Conservation (phyloP, 2,329 filamentous ascomycete species). For the Verruconis gallopava region DNA sequence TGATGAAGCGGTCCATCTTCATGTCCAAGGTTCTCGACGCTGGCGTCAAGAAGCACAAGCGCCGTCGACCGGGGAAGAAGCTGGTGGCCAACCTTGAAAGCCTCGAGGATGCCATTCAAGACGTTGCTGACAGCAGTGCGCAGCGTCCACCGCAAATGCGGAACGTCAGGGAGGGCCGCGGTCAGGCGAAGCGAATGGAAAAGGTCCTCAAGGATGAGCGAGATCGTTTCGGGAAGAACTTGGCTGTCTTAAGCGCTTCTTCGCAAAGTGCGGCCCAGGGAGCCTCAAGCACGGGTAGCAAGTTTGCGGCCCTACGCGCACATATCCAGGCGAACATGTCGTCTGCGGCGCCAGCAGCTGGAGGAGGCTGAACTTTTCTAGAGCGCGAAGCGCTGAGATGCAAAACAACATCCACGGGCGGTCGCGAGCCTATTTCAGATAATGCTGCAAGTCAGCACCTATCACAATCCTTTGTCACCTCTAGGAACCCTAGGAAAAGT, state of each 20-base stretch:
- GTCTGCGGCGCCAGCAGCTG: slow-evolving; percentile 11
- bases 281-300: slow-evolving; percentile 16
- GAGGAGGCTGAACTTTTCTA: slow-evolving; percentile 7
- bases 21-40: slow-evolving; percentile 61
- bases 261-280: background rate
- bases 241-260: slow-evolving; percentile 39
- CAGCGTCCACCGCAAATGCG: slow-evolving; percentile 22
- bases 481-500: too few relatives aligned
- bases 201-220: slow-evolving; percentile 65
- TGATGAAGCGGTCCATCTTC: slow-evolving; percentile 69
- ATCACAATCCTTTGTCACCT: too few relatives aligned
- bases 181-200: slow-evolving; percentile 73
- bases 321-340: slow-evolving; percentile 14
- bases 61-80: slow-evolving; percentile 61
- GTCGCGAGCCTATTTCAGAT: too few relatives aligned
- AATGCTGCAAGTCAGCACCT: too few relatives aligned
- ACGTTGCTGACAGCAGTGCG: slow-evolving; percentile 37
- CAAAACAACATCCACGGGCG: too few relatives aligned
- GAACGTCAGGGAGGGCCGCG: slow-evolving; percentile 50
- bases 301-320: slow-evolving; percentile 41
- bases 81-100: slow-evolving; percentile 62
- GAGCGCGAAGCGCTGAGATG: too few relatives aligned
- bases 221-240: slow-evolving; percentile 68
- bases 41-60: slow-evolving; percentile 42
- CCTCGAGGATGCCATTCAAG: slow-evolving; percentile 69